Evolutionary conservation across 2,329 filamentous ascomycete genomes (phyloP), one percentile per base, ranked within the genome.

Genomic region (Colletotrichum sojae): DNA sequence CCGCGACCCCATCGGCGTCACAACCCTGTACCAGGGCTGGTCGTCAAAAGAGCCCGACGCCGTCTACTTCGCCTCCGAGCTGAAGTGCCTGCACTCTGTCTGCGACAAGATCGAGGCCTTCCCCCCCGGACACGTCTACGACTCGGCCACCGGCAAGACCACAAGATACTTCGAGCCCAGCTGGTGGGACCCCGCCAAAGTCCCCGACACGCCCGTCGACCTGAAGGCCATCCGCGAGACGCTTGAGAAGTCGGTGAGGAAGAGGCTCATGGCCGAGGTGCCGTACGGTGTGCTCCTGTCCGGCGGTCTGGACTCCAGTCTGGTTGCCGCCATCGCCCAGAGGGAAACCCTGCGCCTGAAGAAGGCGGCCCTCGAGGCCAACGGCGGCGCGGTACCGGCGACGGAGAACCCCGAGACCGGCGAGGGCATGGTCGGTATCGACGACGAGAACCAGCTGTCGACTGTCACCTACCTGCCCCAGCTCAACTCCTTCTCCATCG

Each of bases 401-500:
- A 85, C 77, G 8, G 84, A 85, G 68, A 86, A 90, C 74, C 82
- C 87, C 58, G 87, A 91, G 73, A 84, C 83, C 62, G 88, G 88
- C 70, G 90, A 92, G 76, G 90, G 93, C 56, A 88, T 98, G 54
- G 95, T 98, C 69, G 96, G 96, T 76, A 97, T 99, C 75, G 96
- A 98, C 76, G 95, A 97, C 78, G 90, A 95, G 68, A 92, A 97
- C 85, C 89, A 95, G 78, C 85, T 98, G 71, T 94, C 92, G 56
- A 97, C 95, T 15, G 89, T 97, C 71, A 96, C 95, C 63, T 94
- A 96, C 77, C 90, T 98, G 63, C 94, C 95, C 43, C 93, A 98
- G 82, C 90, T 99, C 81, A 97, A 98, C 89, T 98, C 95, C 16
- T 99, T 99, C 88, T 99, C 96, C 16, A 99, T 99, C 74, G 96